Percentiles rank a stretch among this genome's conserved stretches.
Evolutionary conservation across 306 rosid genomes (phyloP).

Genomic region (Sesbania bispinosa): DNA sequence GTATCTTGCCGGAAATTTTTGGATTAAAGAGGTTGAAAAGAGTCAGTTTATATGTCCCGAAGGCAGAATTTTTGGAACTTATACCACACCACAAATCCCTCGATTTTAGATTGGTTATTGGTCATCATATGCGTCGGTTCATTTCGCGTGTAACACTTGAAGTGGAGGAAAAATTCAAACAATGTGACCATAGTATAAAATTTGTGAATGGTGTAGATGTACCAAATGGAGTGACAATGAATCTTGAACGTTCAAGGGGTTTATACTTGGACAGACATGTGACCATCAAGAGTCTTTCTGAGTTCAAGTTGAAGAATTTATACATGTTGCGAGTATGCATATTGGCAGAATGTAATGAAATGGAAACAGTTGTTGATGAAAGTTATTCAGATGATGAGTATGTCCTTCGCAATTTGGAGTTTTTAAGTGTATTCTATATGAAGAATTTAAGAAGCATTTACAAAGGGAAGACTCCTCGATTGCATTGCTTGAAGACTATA

Average conservation of each 20-base stretch:
- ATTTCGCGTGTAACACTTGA: not conserved
- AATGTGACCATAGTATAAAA: not conserved
- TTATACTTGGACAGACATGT: conserved; percentile 21
- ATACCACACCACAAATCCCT: not conserved
- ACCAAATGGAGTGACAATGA: not conserved
- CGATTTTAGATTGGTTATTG: conserved; percentile 21
- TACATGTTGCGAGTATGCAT: not conserved
- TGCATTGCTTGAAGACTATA: not conserved
- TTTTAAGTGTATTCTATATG: conserved; percentile 22
- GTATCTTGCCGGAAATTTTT: conserved; percentile 12
- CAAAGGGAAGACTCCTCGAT: not conserved
- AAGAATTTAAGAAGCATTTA: conserved; percentile 27
- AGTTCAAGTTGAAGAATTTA: not conserved
- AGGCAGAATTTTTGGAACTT: not conserved
- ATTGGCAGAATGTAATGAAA: conserved; percentile 32
- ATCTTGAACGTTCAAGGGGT: not conserved
- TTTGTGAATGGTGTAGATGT: conserved; percentile 11
- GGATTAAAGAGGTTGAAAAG: not conserved
- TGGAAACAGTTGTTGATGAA: conserved; percentile 4
- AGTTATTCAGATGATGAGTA: not conserved
- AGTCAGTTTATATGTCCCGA: conserved; percentile 15
- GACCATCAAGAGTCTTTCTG: conserved; percentile 9
- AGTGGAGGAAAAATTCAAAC: not conserved
- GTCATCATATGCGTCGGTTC: conserved; percentile 12
- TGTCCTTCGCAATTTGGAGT: not conserved